These are phyloP conservation scores for Penicillium aurantiogriseum DNA, from an alignment of 2,329 filamentous ascomycete species.

Conservation along the genomic window DNA sequence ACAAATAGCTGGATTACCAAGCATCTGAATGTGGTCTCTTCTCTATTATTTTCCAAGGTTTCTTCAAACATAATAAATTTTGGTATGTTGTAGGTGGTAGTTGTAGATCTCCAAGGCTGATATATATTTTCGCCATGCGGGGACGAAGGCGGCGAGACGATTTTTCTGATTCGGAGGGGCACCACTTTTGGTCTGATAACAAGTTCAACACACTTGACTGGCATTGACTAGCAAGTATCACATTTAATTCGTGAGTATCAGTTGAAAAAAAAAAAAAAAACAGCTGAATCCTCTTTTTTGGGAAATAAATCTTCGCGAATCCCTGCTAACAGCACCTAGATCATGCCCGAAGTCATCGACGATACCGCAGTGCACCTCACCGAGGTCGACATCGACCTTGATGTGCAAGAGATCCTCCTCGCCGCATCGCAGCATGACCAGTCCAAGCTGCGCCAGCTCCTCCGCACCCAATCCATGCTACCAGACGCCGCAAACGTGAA, in stretches of 20 bases:
- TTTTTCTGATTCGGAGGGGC: conserved; percentile 25
- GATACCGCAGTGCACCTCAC: conserved; percentile 23
- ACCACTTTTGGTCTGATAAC: conserved; percentile 10
- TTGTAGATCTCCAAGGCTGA: not conserved
- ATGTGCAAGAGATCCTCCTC: conserved; percentile 61
- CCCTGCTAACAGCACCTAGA: conserved; percentile 11
- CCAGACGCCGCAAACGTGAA: conserved; percentile 68
- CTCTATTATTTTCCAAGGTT: conserved; percentile 19
- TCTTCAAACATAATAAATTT: not conserved
- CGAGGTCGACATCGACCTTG: conserved; percentile 40
- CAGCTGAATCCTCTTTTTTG: not conserved
- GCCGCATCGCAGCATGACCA: conserved; percentile 68
- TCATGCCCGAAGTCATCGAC: conserved; percentile 28
- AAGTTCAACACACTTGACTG: not conserved
- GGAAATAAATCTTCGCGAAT: not conserved
- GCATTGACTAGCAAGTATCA: not conserved
- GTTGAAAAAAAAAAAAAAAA: not conserved
- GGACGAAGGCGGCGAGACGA: conserved; percentile 33
- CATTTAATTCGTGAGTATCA: conserved; percentile 1
- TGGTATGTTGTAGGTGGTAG: not conserved
- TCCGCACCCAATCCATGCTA: conserved; percentile 51
- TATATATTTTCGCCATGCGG: conserved; percentile 24
- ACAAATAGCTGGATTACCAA: conserved; percentile 38
- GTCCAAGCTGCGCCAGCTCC: conserved; percentile 64
- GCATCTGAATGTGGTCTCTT: conserved; percentile 37